Base-by-base conservation (phyloP, 192 early-diverging fungal species). In the Mortierella hygrophila region DNA sequence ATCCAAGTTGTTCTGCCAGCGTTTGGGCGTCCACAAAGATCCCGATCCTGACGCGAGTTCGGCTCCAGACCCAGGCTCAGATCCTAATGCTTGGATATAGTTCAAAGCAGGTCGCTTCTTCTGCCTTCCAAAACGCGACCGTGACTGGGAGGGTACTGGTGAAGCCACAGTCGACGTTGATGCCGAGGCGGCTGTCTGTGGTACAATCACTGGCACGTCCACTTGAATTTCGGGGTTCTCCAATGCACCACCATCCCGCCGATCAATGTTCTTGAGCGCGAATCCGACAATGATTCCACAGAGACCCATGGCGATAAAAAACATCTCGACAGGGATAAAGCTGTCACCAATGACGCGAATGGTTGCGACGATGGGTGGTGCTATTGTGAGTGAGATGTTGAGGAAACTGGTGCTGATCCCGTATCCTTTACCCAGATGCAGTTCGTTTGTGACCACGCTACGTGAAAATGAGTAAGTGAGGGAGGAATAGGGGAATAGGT, bases 401-500 rank as follows among this genome's bases (percentile, higher is more conserved):
- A 95, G 82, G 23, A 92, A 91, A 32, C 92, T 91, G 16, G 93
- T 82, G 0, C 93, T 75, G 49, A 94, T 83, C 38, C 94, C 94
- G 76, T 94, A 95, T 7, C 92, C 93, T 40, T 93, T 94, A 11
- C 92, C 94, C n/a, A 95, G 88, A 74, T 95, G 90, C 47, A 92
- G 76, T 40, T 80, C 75, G 16, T 78, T 89, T 18, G 92, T 93
- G 6, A 95, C 74, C 11, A 92, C 85, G 40, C 83, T 85, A 80
- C 26, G 60, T 32, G 10, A 65, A 15, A 4, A 32, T 15, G n/a
- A 29, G 60, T 9, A 73, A 23, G 35, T 15, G 44, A 40, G 76
- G 54, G 7, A 26, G n/a, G 8, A 71, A 49, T 40, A 21, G 11
- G 35, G 35, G 35, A 35, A 35, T 35, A 37, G 10, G 37, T 47